A percentile compares a stretch with the other conserved stretches of the same genome.
Evolutionary conservation across 2,329 filamentous ascomycete species (phyloP).

Genomic region (Pyricularia sp.): DNA sequence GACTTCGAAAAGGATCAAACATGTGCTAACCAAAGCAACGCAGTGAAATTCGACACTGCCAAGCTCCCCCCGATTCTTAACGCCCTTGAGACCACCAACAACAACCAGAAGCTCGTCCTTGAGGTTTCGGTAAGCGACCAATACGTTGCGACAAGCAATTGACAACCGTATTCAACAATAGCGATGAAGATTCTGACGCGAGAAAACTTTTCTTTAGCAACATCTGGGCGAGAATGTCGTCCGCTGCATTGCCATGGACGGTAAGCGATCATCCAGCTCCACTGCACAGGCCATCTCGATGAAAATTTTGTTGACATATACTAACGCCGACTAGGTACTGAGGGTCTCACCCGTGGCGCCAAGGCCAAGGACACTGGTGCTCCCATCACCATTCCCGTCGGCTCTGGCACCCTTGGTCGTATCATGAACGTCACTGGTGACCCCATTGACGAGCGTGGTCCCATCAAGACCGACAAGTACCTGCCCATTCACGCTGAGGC

Average conservation of each 20-base stretch:
- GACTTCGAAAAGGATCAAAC: neutral
- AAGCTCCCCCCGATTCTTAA: constrained; percentile 96
- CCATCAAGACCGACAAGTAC: constrained; percentile 84
- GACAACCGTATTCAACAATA: constrained; percentile 7
- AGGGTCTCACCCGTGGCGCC: constrained; percentile 94
- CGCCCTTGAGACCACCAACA: constrained; percentile 83
- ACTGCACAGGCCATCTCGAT: constrained; percentile 6
- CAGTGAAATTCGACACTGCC: constrained; percentile 93
- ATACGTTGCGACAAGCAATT: neutral
- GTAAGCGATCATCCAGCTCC: constrained; percentile 38
- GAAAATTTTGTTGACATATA: neutral
- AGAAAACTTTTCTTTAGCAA: constrained; percentile 50
- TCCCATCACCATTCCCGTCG: constrained; percentile 95
- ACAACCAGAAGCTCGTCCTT: constrained; percentile 85
- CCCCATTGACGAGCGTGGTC: constrained; percentile 98
- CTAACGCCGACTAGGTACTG: constrained; percentile 56
- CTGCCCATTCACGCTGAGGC: constrained; percentile 89
- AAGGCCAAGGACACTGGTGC: constrained; percentile 77
- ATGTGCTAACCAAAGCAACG: constrained; percentile 5
- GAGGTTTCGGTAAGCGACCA: constrained; percentile 72
- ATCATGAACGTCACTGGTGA: constrained; percentile 99
- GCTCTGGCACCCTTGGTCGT: constrained; percentile 83
- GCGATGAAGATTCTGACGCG: constrained; percentile 20
- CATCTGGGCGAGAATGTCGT: constrained; percentile 99
- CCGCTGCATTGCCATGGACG: constrained; percentile 99